Base-by-base conservation (phyloP, 805 yeast genomes). In the Metschnikowia henanensis region DNA sequence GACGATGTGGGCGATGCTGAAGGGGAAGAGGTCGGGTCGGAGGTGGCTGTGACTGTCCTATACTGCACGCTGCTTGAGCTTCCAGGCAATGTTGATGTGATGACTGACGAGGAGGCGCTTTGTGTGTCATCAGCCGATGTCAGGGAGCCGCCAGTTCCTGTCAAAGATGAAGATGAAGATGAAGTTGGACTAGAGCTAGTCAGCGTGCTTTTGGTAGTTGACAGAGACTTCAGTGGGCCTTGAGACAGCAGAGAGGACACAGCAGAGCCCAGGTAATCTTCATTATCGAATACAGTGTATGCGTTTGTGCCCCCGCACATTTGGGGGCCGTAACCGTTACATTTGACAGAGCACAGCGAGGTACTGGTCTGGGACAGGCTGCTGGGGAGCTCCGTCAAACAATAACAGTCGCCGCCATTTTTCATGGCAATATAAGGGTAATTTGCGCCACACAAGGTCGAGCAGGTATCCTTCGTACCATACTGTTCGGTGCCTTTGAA, bases 221-320 rank as follows among this genome's bases (percentile, higher is more conserved):
- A 28, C 34, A 42, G 32, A 2, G 47, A 8, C 33, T 45, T 29
- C 18, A 43, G 39, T 13, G 48, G 26, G 21, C 40, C 31, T 15
- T 28, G 26, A 23, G 44, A 16, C 7, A 32, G 5, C 37, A 15
- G 34, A 28, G 30, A 20, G 39, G 41, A 16, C 32, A 41, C 50
- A 38, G 29, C 47, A 7, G 41, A 21, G 19, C 70, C 70, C 3
- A 28, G 37, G 18, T 35, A 34, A 5, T 21, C 23, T 10, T 6
- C 13, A 20, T 45, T 41, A 9, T 36, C 33, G 38, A 55, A 68
- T 5, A 70, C 65, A 16, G 60, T 45, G 56, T 58, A 72, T 3
- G 64, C 62, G 28, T 41, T 37, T 3, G 47, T 8, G 16, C 77
- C 76, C 20, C 77, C 77, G 50, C 77, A 72, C 17, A 38, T 59